Evolutionary conservation across 2,329 filamentous ascomycete genomes (phyloP), one percentile per base, ranked within the genome.

Genomic region (Falciphora oryzae): DNA sequence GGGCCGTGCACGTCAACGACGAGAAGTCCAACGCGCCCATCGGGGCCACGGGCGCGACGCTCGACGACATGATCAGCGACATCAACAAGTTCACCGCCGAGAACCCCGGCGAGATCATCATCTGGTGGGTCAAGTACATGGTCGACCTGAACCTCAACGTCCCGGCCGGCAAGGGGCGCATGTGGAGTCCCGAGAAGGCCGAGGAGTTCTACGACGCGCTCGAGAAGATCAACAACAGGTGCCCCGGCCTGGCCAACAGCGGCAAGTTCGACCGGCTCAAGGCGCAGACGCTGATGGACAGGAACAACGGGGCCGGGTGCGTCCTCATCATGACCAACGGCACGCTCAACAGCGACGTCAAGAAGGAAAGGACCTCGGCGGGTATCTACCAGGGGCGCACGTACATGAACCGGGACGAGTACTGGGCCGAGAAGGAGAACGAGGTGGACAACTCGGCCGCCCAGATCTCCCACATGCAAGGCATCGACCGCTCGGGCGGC

Each of bases 401-500:
- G 6, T 57, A 57, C 53, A 57, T 57, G 53, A 13, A 57, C 53
- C 8, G 53, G 3, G 16, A 57, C 53, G 53, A 57, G 2, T 57
- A 57, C 53, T 57, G 53, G 53, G 53, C 53, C 6, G 53, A 57
- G 53, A 57, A 57, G 16, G 3, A 8, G 6, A 57, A n/a, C 53
- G 53, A 57, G 53, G 16, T 57, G 53, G 53, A 57, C 22, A n/a
- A 57, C 16, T 57, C 16, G 22, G 53, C 53, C 53, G 53, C 53
- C 11, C 53, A 57, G 53, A 13, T 57, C 18, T 57, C 53, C 53
- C 53, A 57, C 53, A 57, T n/a, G 16, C 6, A 57, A 16, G 13
- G 7, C 2, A 57, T n/a, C 18, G 56, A 64, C 63, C 61, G 58
- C 63, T n/a, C n/a, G n/a, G 50, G n/a, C 16, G 18, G 13, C 53